phyloP scores from a whole-genome alignment of 2,329 filamentous ascomycete species.

The Calonectria fujianensis region DNA sequence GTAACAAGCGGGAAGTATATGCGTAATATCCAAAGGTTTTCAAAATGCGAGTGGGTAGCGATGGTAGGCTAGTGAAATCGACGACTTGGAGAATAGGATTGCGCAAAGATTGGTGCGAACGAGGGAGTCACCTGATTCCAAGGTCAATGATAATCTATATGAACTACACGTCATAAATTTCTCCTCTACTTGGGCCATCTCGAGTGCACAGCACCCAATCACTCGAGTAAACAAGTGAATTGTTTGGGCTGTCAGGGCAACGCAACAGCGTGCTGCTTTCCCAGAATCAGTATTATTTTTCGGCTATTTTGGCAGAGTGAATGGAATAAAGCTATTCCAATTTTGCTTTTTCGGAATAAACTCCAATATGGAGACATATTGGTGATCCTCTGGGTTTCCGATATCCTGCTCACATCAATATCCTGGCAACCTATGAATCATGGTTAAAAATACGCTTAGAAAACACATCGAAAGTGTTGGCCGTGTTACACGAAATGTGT shows the following conservation, averaged over 20 bases:
- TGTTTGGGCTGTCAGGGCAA: not conserved
- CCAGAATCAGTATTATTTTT: not conserved
- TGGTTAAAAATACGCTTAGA: constrained; percentile 3
- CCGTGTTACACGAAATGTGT: not conserved
- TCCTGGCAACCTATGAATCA: not conserved
- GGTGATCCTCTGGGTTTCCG: not conserved
- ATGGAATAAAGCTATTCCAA: not conserved
- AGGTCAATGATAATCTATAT: not conserved
- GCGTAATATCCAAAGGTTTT: not conserved
- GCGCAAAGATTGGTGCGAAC: not conserved
- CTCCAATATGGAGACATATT: not conserved
- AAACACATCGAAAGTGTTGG: not conserved
- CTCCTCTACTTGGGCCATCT: not conserved
- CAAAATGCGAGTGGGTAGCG: not conserved
- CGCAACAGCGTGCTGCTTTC: not conserved
- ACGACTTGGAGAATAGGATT: not conserved
- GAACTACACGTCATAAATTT: not conserved
- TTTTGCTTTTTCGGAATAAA: not conserved
- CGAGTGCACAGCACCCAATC: not conserved
- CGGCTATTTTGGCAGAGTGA: not conserved
- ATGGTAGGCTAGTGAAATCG: not conserved
- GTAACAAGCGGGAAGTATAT: not conserved
- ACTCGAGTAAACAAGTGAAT: not conserved
- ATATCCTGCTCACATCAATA: not conserved
- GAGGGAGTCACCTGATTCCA: not conserved